Conservation (phyloP, 176 grass and related monocot species). For the Oryza officinalis region DNA sequence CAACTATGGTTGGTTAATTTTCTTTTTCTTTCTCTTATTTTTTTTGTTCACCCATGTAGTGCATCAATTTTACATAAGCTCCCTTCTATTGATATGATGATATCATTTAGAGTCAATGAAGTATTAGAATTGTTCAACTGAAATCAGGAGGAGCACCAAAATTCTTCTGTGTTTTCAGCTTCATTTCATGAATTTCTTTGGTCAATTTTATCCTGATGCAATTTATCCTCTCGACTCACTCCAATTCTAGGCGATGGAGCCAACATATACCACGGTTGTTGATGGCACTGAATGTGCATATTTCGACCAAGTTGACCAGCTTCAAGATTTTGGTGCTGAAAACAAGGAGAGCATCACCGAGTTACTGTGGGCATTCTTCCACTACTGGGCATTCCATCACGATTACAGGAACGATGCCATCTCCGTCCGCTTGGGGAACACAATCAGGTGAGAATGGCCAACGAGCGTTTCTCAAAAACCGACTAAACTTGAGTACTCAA, state of each 20-base stretch:
- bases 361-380: slow-evolving; percentile 72
- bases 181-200: not conserved
- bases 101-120: too few species aligned
- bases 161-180: not conserved
- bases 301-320: slow-evolving; percentile 41
- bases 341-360: slow-evolving; percentile 51
- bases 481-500: not conserved
- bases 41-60: not conserved
- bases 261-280: slow-evolving; percentile 41
- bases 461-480: not conserved
- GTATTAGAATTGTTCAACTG: not conserved
- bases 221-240: not conserved
- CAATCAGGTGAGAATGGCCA: slow-evolving; percentile 47
- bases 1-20: slow-evolving; percentile 1
- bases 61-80: too few species aligned
- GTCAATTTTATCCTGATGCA: not conserved
- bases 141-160: not conserved
- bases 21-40: not conserved
- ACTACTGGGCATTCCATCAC: slow-evolving; percentile 61
- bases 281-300: slow-evolving; percentile 50
- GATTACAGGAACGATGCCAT: slow-evolving; percentile 59
- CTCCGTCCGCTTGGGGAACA: slow-evolving; percentile 49
- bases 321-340: slow-evolving; percentile 39
- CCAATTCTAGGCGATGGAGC: slow-evolving; percentile 50
- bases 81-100: too few species aligned